Conservation (phyloP, 2,329 filamentous ascomycete species). For the Colletotrichum musae region DNA sequence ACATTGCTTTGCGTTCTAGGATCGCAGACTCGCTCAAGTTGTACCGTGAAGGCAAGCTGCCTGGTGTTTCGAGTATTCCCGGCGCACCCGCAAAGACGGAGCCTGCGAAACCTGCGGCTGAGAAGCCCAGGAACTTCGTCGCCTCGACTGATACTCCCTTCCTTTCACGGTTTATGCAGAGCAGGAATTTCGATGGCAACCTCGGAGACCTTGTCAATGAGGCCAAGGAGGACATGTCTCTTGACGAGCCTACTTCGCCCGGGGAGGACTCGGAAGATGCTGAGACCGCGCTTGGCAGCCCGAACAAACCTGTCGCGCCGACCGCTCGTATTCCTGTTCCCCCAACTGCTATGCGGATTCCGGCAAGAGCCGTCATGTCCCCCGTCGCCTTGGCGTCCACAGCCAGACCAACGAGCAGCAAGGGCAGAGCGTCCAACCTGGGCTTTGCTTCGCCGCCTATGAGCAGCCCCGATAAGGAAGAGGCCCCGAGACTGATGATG, state of each 20-base stretch:
- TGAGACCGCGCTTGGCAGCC: constrained; percentile 50
- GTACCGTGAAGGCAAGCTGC: constrained; percentile 66
- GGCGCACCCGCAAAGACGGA: constrained; percentile 44
- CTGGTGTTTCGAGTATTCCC: constrained; percentile 63
- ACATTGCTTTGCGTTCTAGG: constrained; percentile 64
- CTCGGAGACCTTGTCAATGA: constrained; percentile 71
- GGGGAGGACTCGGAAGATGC: constrained; percentile 70
- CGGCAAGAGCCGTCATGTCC: constrained; percentile 70
- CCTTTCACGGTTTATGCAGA: constrained; percentile 76
- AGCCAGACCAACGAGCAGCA: constrained; percentile 69
- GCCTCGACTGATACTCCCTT: constrained; percentile 74
- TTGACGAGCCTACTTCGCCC: constrained; percentile 64
- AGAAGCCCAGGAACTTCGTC: constrained; percentile 56
- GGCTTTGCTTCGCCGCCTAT: constrained; percentile 56
- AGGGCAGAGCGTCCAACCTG: constrained; percentile 61
- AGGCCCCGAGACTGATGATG: constrained; percentile 50
- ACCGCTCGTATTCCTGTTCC: constrained; percentile 44
- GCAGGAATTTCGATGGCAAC: constrained; percentile 73
- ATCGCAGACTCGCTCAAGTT: constrained; percentile 68
- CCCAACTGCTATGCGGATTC: constrained; percentile 67
- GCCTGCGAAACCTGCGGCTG: constrained; percentile 49
- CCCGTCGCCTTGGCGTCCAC: constrained; percentile 58
- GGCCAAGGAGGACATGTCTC: constrained; percentile 67
- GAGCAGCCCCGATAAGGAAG: constrained; percentile 42
- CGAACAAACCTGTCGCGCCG: constrained; percentile 48